Percentiles rank a stretch among this genome's conserved stretches.
These are phyloP conservation scores for Lentinula guzmanii DNA, from an alignment of 768 basidiomycete species.

Conservation along the genomic window DNA sequence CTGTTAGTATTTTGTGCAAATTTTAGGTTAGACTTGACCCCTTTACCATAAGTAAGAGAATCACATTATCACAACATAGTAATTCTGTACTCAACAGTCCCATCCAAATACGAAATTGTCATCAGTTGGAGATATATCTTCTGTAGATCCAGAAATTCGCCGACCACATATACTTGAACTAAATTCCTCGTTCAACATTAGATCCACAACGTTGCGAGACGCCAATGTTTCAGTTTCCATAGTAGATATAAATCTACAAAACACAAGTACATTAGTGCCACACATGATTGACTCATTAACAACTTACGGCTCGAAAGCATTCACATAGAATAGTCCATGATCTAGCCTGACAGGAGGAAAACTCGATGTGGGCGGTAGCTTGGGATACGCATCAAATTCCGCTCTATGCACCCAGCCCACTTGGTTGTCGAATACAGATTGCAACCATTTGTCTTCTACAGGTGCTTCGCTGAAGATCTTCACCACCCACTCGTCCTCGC, in stretches of 20 bases:
- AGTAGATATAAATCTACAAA: slow-evolving; percentile 68
- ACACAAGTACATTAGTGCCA: slow-evolving; percentile 3
- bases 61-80: not conserved
- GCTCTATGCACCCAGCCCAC: slow-evolving; percentile 82
- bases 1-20: no score
- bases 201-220: slow-evolving; percentile 77
- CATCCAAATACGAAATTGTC: slow-evolving; percentile 61
- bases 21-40: no score
- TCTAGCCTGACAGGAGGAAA: slow-evolving; percentile 81
- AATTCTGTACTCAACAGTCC: slow-evolving; percentile 47
- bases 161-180: slow-evolving; percentile 62
- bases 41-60: not conserved
- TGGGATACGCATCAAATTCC: slow-evolving; percentile 83
- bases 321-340: slow-evolving; percentile 83
- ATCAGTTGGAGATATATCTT: slow-evolving; percentile 4
- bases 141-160: slow-evolving; percentile 20
- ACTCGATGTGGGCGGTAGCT: slow-evolving; percentile 53
- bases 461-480: slow-evolving; percentile 79
- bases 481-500: slow-evolving; percentile 61
- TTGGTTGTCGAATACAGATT: slow-evolving; percentile 53
- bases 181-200: slow-evolving; percentile 71
- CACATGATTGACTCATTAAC: not conserved
- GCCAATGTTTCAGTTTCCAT: slow-evolving; percentile 93
- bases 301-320: slow-evolving; percentile 83
- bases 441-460: slow-evolving; percentile 67